A percentile compares a stretch with the other conserved stretches of the same genome.
Evolutionary conservation across 441 rosid species (phyloP).

Genomic region (Metrosideros polymorpha): DNA sequence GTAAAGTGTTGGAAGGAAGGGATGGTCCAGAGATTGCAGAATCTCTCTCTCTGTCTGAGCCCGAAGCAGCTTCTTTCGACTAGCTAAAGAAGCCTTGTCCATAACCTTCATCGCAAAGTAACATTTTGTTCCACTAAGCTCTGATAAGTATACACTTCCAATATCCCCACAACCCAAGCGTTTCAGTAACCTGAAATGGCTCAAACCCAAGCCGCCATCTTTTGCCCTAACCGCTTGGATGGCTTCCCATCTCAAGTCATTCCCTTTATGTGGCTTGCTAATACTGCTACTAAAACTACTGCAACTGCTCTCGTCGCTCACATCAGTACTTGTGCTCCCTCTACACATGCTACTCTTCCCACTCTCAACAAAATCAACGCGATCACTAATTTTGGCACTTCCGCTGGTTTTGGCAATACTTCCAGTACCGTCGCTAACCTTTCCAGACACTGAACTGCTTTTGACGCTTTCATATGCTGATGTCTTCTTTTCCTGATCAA

Average conservation of each 20-base stretch:
- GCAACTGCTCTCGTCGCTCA: slow-evolving; percentile 1
- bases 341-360: slow-evolving; percentile 3
- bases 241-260: slow-evolving; percentile 7
- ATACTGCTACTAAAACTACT: not conserved
- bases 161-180: slow-evolving; percentile 6
- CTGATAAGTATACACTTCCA: not conserved
- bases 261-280: not conserved
- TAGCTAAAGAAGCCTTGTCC: not conserved
- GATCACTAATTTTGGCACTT: slow-evolving; percentile 2
- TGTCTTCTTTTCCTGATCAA: slow-evolving; percentile 6
- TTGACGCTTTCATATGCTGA: slow-evolving; percentile 1
- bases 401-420: slow-evolving; percentile 5
- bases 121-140: not conserved
- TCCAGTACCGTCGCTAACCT: slow-evolving; percentile 1
- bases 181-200: slow-evolving; percentile 2
- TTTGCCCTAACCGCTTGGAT: not conserved
- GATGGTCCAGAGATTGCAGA: not conserved
- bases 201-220: not conserved
- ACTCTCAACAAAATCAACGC: not conserved
- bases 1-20: slow-evolving; percentile 2
- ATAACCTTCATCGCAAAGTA: not conserved
- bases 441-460: slow-evolving; percentile 7
- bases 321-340: not conserved
- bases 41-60: slow-evolving; percentile 4
- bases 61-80: slow-evolving; percentile 3